Evolutionary conservation across 1,284 basidiomycete species (phyloP).

Genomic region (Fomitopsis betulina): DNA sequence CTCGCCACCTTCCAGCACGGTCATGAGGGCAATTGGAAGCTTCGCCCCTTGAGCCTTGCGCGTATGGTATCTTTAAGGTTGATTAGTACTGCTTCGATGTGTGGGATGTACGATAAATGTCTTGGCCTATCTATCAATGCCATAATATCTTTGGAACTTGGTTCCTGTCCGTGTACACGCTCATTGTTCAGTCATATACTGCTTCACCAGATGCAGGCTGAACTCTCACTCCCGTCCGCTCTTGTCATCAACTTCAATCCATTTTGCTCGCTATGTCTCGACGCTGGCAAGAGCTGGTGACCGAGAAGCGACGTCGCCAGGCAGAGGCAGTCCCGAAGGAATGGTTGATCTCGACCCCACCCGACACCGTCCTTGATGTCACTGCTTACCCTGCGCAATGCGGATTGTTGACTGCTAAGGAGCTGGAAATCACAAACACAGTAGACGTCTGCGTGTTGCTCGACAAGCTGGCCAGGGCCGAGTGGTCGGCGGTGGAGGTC

Average conservation of each 20-base stretch:
- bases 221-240: not conserved
- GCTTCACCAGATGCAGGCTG: not conserved
- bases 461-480: constrained; percentile 40
- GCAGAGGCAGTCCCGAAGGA: constrained; percentile 53
- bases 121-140: not conserved
- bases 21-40: not conserved
- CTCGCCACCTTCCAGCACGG: not conserved
- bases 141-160: too few species aligned
- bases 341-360: constrained; percentile 48
- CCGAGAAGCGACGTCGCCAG: constrained; percentile 29
- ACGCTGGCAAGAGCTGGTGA: constrained; percentile 1
- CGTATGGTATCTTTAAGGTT: not conserved
- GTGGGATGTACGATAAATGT: not conserved
- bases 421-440: constrained; percentile 65
- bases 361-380: constrained; percentile 46
- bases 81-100: not conserved
- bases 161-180: too few species aligned
- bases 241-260: not conserved
- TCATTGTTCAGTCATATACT: not conserved
- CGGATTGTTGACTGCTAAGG: constrained; percentile 54
- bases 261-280: not conserved
- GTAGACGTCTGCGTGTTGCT: constrained; percentile 45
- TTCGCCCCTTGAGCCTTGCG: not conserved
- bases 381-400: constrained; percentile 50
- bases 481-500: constrained; percentile 63